These are phyloP conservation scores for Penicillium tannophilum DNA, from an alignment of 495 filamentous ascomycete genomes.

Conservation along the genomic window DNA sequence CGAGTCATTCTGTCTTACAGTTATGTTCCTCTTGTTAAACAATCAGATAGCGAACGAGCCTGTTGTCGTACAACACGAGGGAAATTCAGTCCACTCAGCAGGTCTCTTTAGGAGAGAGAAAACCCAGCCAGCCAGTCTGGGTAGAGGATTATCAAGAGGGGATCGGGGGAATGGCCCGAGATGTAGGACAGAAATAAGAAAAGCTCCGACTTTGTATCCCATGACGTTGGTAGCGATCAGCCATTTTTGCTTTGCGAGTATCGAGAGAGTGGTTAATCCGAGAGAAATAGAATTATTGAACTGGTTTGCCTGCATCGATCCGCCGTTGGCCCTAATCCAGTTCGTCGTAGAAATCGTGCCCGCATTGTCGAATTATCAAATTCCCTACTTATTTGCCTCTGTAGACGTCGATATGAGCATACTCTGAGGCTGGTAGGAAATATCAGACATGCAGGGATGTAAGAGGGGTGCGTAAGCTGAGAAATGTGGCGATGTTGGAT, in stretches of 20 bases:
- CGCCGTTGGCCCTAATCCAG: constrained; percentile 7
- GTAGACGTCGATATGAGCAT: background rate
- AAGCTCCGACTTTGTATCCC: constrained; percentile 8
- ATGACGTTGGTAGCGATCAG: constrained; percentile 3
- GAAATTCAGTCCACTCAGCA: background rate
- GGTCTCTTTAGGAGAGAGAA: constrained; percentile 3
- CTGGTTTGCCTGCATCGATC: constrained; percentile 11
- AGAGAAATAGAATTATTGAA: background rate
- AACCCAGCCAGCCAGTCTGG: background rate
- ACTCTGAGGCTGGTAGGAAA: background rate
- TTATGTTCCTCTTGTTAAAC: constrained; percentile 14
- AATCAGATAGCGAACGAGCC: constrained; percentile 7
- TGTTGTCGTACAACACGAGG: constrained; percentile 12
- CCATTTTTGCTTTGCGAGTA: background rate
- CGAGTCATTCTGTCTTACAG: constrained; percentile 3
- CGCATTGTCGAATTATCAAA: background rate
- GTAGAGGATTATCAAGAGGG: background rate
- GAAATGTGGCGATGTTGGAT: background rate
- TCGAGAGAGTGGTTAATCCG: constrained; percentile 5
- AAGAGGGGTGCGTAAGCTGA: background rate
- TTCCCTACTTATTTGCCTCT: background rate
- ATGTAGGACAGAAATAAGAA: constrained; percentile 13
- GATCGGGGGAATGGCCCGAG: background rate
- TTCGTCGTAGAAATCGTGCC: constrained; percentile 4
- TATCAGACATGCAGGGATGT: background rate